These are phyloP conservation scores for Alternaria burnsii DNA, from an alignment of 2,329 filamentous ascomycete genomes.

Conservation along the genomic window DNA sequence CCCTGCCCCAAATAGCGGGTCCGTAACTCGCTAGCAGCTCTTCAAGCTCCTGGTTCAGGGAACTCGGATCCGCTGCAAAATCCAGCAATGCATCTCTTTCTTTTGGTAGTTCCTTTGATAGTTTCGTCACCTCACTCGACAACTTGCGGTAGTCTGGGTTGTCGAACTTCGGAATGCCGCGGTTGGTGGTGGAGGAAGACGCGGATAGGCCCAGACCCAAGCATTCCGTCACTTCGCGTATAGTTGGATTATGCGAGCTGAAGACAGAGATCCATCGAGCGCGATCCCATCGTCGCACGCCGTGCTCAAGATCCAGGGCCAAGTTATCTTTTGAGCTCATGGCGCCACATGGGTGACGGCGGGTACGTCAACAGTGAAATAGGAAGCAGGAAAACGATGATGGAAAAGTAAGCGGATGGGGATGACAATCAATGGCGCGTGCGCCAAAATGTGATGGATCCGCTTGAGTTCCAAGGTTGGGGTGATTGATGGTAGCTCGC, in stretches of 20 bases:
- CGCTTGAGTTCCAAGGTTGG: conserved; percentile 22
- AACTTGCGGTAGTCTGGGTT: conserved; percentile 49
- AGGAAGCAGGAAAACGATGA: conserved; percentile 19
- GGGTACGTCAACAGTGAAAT: conserved; percentile 1
- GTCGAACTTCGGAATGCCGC: conserved; percentile 51
- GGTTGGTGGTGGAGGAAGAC: conserved; percentile 48
- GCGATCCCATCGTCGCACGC: conserved; percentile 47
- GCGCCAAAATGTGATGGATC: conserved; percentile 28
- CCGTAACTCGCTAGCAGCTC: conserved; percentile 44
- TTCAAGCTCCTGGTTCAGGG: conserved; percentile 45
- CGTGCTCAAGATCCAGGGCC: conserved; percentile 42
- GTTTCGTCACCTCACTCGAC: conserved; percentile 46
- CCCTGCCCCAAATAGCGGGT: conserved; percentile 46
- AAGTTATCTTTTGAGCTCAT: conserved; percentile 46
- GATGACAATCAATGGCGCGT: conserved; percentile 31
- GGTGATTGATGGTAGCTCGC: conserved; percentile 27
- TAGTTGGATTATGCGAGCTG: conserved; percentile 49
- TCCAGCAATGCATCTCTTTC: conserved; percentile 49
- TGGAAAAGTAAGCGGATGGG: conserved; percentile 23
- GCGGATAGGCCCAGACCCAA: conserved; percentile 46
- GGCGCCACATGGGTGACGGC: conserved; percentile 31
- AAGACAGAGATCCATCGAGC: conserved; percentile 49
- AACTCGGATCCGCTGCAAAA: conserved; percentile 45
- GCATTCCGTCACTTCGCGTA: conserved; percentile 50
- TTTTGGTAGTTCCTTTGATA: conserved; percentile 49